These are phyloP conservation scores for Pestalotiopsis sp. DNA, from an alignment of 2,329 filamentous ascomycete species.

Conservation along the genomic window DNA sequence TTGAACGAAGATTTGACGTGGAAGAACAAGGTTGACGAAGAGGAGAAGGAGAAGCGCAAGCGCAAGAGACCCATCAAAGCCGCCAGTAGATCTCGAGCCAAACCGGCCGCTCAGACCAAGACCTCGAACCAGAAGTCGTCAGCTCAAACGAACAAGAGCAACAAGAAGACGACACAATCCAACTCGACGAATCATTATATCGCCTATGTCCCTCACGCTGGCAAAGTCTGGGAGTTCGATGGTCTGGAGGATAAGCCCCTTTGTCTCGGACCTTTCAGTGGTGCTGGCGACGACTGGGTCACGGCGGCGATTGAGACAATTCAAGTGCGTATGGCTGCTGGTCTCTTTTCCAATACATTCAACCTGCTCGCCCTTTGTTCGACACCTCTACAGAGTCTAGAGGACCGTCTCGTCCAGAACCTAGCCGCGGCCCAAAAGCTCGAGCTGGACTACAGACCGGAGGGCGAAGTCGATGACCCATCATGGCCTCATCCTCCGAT, in stretches of 20 bases:
- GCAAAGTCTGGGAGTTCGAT: constrained; percentile 84
- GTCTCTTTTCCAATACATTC: constrained; percentile 67
- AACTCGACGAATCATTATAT: constrained; percentile 85
- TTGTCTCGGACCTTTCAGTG: constrained; percentile 53
- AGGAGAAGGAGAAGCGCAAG: constrained; percentile 33
- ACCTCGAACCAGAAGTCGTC: neutral
- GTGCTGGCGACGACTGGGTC: constrained; percentile 63
- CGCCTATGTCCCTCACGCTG: constrained; percentile 79
- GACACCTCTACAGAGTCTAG: constrained; percentile 60
- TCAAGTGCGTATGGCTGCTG: constrained; percentile 66
- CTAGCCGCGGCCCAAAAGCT: constrained; percentile 43
- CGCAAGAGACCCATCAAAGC: constrained; percentile 18
- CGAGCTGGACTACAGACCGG: constrained; percentile 21
- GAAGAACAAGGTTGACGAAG: constrained; percentile 54
- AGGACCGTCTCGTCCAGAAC: constrained; percentile 46
- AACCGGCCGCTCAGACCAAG: neutral
- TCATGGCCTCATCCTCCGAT: constrained; percentile 30
- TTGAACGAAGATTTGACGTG: constrained; percentile 71
- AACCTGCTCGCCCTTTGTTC: constrained; percentile 76
- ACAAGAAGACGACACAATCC: constrained; percentile 43
- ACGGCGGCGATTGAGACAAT: constrained; percentile 66
- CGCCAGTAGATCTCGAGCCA: constrained; percentile 37
- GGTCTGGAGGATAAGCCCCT: constrained; percentile 76
- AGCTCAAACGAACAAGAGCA: constrained; percentile 39
- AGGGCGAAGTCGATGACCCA: constrained; percentile 38